A percentile compares a stretch with the other conserved stretches of the same genome.
These are phyloP conservation scores for Volvox reticuliferus DNA, from an alignment of 139 green algal genomes.

Conservation along the genomic window DNA sequence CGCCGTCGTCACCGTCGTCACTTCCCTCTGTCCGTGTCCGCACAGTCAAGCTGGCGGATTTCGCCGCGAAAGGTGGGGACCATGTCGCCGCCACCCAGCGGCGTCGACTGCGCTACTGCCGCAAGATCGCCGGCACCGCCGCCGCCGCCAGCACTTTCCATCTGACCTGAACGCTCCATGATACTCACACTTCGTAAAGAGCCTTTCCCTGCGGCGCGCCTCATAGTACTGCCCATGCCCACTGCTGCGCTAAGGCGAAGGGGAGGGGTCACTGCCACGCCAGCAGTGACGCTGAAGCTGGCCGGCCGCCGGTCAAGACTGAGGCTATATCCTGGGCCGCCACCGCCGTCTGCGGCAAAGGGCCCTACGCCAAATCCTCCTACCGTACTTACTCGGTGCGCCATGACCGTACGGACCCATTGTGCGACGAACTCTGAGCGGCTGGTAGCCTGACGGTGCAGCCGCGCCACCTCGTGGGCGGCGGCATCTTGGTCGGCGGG, in stretches of 20 bases:
- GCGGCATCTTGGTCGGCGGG: not conserved
- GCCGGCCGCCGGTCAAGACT: not conserved
- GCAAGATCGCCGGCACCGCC: no score
- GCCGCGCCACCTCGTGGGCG: not conserved
- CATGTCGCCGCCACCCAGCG: not conserved
- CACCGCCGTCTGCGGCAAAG: not conserved
- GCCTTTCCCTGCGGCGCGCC: not conserved
- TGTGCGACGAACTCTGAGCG: constrained; percentile 36
- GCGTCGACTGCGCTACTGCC: not conserved
- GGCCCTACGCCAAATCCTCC: not conserved
- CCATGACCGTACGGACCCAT: constrained; percentile 38
- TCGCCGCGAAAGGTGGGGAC: not conserved
- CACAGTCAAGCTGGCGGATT: not conserved
- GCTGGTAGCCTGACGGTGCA: constrained; percentile 18
- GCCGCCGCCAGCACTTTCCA: not conserved
- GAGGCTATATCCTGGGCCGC: not conserved
- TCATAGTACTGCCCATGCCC: not conserved
- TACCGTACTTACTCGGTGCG: not conserved
- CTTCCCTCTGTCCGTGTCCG: not conserved
- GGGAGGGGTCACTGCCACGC: not conserved
- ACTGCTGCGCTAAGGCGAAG: not conserved
- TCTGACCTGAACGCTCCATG: not conserved
- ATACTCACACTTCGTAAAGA: not conserved
- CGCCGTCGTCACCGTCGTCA: not conserved
- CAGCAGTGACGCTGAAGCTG: not conserved